Evolutionary conservation across 2,329 filamentous ascomycete genomes (phyloP), one percentile per base, ranked within the genome.

Genomic region (Paecilomyces formosus): DNA sequence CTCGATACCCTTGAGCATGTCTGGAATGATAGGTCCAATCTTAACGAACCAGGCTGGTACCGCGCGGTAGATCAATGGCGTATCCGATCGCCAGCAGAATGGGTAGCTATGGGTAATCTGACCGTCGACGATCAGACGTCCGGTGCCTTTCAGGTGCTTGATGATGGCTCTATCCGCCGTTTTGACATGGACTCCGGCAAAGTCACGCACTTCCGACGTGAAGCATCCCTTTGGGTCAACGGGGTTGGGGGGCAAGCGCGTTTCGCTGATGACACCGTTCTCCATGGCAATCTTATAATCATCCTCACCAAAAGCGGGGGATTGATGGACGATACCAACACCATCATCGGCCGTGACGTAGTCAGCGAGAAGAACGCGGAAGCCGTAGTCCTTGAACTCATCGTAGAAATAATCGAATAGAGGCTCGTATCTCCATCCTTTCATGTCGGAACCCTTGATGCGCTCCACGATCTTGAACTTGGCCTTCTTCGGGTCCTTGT

Each of bases 31-130:
- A 60, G 89, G 84, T 18, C 88, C 85, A 53, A 97, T 90, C 73
- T 90, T 90, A 68, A 97, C 88, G 72, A 97, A 97, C 93, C 93
- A 97, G 0, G 92, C 91, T 8, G 92, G 90, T 18, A 97, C 91
- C 26, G 93, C 91, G 63, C 89, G 86, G 76, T 96, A 94, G 66
- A 97, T 96, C 62, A 97, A 82, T 30, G 92, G 93, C 0, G 90
- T 97, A 71, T 97, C 93, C n/a, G 92, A 96, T 61, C 93, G 86
- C 78, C 89, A 92, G 74, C 93, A 97, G 84, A 93, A 93, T 21
- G 91, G 92, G 73, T 96, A 95, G 67, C 90, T 93, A 79, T 97
- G 93, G 70, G 84, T 90, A 62, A 96, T 83, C 74, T 95, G 90
- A 54, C 89, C 90, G 64, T 96, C 92, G 30, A 92, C 88, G 35